Evolutionary conservation across 768 basidiomycete genomes (phyloP).

Genomic region (Dioszegia crocea): DNA sequence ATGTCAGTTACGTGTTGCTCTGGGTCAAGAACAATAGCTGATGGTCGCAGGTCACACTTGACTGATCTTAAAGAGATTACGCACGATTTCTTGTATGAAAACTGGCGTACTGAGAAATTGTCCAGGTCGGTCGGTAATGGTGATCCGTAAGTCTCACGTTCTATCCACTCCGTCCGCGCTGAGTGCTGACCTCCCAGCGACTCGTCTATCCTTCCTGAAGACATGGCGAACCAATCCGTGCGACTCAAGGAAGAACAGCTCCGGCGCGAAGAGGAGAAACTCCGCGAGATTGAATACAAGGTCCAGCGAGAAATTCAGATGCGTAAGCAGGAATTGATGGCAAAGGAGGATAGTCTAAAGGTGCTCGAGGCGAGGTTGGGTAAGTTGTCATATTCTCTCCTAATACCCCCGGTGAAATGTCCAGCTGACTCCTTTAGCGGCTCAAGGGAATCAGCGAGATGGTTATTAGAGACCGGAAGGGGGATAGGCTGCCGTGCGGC

Average conservation of each 20-base stretch:
- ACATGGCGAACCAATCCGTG: slow-evolving; percentile 92
- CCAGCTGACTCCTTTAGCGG: slow-evolving; percentile 5
- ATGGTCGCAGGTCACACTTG: slow-evolving; percentile 69
- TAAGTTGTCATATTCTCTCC: slow-evolving; percentile 21
- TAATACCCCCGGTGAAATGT: background rate
- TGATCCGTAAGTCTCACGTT: slow-evolving; percentile 52
- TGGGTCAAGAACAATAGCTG: background rate
- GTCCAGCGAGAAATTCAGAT: slow-evolving; percentile 97
- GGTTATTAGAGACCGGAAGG: background rate
- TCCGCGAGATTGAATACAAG: slow-evolving; percentile 96
- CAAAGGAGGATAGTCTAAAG: slow-evolving; percentile 71
- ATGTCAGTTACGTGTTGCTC: slow-evolving; percentile 58
- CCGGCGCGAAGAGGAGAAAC: slow-evolving; percentile 93
- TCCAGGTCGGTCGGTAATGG: slow-evolving; percentile 82
- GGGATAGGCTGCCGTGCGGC: background rate
- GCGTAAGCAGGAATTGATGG: slow-evolving; percentile 91
- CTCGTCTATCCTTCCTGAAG: slow-evolving; percentile 88
- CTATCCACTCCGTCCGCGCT: background rate
- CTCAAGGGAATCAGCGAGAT: slow-evolving; percentile 3
- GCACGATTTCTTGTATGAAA: slow-evolving; percentile 82
- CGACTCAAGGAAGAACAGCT: slow-evolving; percentile 99
- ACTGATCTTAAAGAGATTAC: slow-evolving; percentile 86
- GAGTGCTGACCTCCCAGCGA: slow-evolving; percentile 44
- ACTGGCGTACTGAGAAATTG: slow-evolving; percentile 95
- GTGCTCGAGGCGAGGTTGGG: slow-evolving; percentile 48